Base-by-base conservation (phyloP, 2,329 filamentous ascomycete genomes). In the Sarocladium oryzae region DNA sequence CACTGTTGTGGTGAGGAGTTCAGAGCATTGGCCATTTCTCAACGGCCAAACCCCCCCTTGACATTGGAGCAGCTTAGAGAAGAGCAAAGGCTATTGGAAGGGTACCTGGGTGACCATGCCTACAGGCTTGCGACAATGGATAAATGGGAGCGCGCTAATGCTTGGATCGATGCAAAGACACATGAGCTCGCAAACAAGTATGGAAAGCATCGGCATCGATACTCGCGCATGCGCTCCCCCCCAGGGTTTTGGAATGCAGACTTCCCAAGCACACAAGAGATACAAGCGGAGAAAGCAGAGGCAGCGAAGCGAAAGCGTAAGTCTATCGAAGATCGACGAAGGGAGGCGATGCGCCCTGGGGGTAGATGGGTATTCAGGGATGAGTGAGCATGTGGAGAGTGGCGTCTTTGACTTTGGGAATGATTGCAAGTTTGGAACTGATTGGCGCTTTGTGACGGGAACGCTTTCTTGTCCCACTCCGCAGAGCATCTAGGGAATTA, bases 161-260 rank as follows among this genome's bases (percentile, higher is more conserved):
- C 88, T 18, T 78, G 95, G 65, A 59, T 89, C n/a, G 79, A 90
- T 61, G 91, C 91, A 11, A 85, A 85, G 61, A 85, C 83, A 0
- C 79, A 82, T 61, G 75, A 84, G 46, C 71, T 95, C 56, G 86
- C 91, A 1, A 84, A 91, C 61, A 78, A 80, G 55, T 82, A 81
- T 64, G 90, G 90, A 5, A 89, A 78, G 63, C 91, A 96, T 67
- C 78, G 86, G 52, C 80, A 92, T 58, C 77, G 82, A 24, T 90
- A 86, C 66, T 79, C 84, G 54, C 79, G 89, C 49, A 77, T 80
- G 55, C 75, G 72, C 40, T 89, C 86, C 9, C 91, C 93, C 11
- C 89, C 89, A 2, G 91, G 90, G 0, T 97, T 89, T 64, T 99
- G 93, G 93, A 78, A 88, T 51, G 79, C 86, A 2, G 92, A 95